These are phyloP conservation scores for Orychophragmus violaceus DNA, from an alignment of 345 rosid species.

Conservation along the genomic window DNA sequence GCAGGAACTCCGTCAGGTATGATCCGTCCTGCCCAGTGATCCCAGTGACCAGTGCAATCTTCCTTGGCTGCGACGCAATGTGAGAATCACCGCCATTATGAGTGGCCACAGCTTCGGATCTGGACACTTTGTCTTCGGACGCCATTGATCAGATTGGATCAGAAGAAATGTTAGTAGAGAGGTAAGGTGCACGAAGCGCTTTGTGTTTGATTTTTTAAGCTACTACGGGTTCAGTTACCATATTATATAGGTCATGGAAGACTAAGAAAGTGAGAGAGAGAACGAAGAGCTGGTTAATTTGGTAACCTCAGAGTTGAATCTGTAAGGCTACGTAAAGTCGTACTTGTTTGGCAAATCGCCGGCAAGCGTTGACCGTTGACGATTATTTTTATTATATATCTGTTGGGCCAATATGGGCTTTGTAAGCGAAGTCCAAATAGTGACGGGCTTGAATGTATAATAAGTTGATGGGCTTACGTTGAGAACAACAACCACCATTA, in stretches of 20 bases:
- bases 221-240: not conserved
- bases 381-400: not conserved
- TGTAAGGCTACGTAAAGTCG: slow-evolving; percentile 13
- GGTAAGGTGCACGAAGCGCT: slow-evolving; percentile 1
- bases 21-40: not conserved
- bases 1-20: not conserved
- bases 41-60: not conserved
- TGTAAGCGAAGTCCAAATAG: not conserved
- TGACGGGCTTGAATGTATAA: too few species aligned
- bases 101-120: slow-evolving; percentile 30
- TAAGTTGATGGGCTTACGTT: too few species aligned
- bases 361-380: slow-evolving; percentile 12
- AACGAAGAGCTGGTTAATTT: not conserved
- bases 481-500: too few species aligned
- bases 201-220: slow-evolving; percentile 7
- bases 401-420: not conserved
- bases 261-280: not conserved
- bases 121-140: slow-evolving; percentile 25
- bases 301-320: not conserved
- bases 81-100: slow-evolving; percentile 35
- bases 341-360: not conserved
- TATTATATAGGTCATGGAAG: not conserved
- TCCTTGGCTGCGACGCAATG: not conserved
- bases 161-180: not conserved
- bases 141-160: slow-evolving; percentile 32